Percentiles rank a stretch among this genome's conserved stretches.
phyloP scores from a whole-genome alignment of 2,329 filamentous ascomycete genomes.

The Rhynchosporium graminicola region DNA sequence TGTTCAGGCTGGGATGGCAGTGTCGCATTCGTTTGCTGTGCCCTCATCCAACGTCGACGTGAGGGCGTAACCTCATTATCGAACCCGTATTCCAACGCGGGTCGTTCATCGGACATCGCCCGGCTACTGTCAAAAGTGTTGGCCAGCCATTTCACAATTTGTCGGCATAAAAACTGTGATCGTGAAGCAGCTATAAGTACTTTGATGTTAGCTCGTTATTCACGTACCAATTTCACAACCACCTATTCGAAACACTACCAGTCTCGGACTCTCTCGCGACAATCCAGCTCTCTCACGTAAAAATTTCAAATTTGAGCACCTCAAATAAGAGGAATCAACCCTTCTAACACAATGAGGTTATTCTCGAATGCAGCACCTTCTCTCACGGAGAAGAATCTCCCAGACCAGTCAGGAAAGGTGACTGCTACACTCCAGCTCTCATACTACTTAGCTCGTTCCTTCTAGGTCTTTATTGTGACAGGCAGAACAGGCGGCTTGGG shows the following conservation, averaged over 20 bases:
- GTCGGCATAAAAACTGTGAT: background rate
- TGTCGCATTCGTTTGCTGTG: background rate
- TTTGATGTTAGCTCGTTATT: background rate
- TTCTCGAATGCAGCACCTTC: slow-evolving; percentile 13
- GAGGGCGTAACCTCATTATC: background rate
- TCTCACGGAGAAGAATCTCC: slow-evolving; percentile 19
- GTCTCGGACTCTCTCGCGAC: background rate
- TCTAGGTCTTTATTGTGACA: slow-evolving; percentile 41
- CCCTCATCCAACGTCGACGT: background rate
- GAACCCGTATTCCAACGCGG: too few species aligned
- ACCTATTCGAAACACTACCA: background rate
- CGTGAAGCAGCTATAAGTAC: background rate
- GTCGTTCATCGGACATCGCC: too few species aligned
- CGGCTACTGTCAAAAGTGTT: too few species aligned
- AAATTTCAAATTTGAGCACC: background rate
- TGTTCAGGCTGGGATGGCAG: background rate
- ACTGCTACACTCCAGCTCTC: background rate
- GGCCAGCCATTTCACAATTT: too few species aligned
- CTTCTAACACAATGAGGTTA: slow-evolving; percentile 5
- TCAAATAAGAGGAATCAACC: background rate
- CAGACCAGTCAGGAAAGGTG: slow-evolving; percentile 21
- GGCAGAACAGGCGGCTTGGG: slow-evolving; percentile 43
- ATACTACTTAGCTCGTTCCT: background rate
- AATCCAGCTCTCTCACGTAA: background rate
- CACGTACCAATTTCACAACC: background rate